Evolutionary conservation across 257 asterid species (phyloP), one percentile per base, ranked within the genome.

Genomic region (Solanum chmielewskii): DNA sequence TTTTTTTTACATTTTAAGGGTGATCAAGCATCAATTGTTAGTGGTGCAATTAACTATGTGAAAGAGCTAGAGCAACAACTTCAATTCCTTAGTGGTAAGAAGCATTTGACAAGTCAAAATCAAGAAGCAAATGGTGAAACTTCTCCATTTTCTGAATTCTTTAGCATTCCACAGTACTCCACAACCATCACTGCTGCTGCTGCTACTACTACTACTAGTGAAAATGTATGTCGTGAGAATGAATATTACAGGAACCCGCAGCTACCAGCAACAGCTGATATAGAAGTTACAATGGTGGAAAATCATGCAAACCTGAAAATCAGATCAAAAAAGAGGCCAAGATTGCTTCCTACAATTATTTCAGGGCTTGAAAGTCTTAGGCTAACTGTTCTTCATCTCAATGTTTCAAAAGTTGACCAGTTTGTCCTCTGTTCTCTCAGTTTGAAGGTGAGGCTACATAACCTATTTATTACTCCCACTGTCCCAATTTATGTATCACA

Each of bases 281-380:
- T 91, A 37, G 91, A 91, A 73, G 93, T 89, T 12, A 90, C 93
- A 42, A 91, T 91, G 90, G 93, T 91, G 81, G 92, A 91, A 39
- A 90, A 76, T 37, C 90, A 91, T 83, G 93, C 91, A 33, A 90
- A 90, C 77, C 87, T 91, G 39, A 91, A 90, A 77, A 86, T 90
- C 16, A 89, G 91, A 44, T 89, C 91, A 12, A 86, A 69, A 52
- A 89, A 75, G 52, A 76, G 90, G 85, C 89, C 90, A 6, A 91
- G 88, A 42, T 90, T 85, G 83, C 82, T 91, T 33, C 80, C 87
- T 15, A 88, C 86, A 68, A 83, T 91, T 56, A 91, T 91, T 45
- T 88, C 89, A 1, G 91, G 91, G 16, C 86, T 91, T 20, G 91
- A 91, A 27, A 85, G 86, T 78, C 89, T 89, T 31, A 88, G 87